A percentile compares a stretch with the other conserved stretches of the same genome.
phyloP scores from a whole-genome alignment of 495 filamentous ascomycete genomes.

The Pseudoneurospora amorphoporcata region DNA sequence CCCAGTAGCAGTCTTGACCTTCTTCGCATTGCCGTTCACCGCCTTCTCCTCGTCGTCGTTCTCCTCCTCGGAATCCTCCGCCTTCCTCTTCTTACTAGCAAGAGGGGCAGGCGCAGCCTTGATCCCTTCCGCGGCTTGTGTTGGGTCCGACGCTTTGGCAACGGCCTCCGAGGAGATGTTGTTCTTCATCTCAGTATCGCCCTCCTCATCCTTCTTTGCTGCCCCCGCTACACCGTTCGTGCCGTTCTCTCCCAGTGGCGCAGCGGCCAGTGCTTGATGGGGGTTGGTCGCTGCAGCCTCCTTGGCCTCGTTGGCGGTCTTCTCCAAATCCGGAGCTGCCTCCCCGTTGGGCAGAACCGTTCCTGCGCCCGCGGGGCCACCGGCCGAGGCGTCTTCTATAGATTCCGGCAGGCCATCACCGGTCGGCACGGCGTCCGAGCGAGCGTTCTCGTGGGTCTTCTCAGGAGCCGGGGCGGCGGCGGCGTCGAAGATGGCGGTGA shows the following conservation, averaged over 20 bases:
- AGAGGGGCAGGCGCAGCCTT: slow-evolving; percentile 6
- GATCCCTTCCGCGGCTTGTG: not conserved
- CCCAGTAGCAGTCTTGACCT: slow-evolving; percentile 19
- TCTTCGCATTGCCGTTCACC: slow-evolving; percentile 21
- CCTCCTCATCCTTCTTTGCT: not conserved
- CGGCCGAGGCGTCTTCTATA: not conserved
- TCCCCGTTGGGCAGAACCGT: not conserved
- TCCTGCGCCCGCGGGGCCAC: not conserved
- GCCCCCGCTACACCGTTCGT: not conserved
- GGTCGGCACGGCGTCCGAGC: not conserved
- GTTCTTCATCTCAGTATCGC: slow-evolving; percentile 13
- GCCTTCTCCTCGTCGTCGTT: slow-evolving; percentile 6
- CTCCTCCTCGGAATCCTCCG: slow-evolving; percentile 10
- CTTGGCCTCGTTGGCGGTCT: slow-evolving; percentile 2
- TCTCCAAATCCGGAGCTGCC: not conserved
- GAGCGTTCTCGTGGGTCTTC: not conserved
- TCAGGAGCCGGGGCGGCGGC: not conserved
- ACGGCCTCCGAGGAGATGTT: not conserved
- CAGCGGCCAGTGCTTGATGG: not conserved
- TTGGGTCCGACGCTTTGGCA: not conserved
- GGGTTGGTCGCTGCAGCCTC: not conserved
- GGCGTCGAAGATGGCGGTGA: not conserved
- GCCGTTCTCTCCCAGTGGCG: slow-evolving; percentile 2
- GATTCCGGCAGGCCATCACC: not conserved
- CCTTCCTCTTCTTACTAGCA: slow-evolving; percentile 6